Base-by-base conservation (phyloP, 2,329 filamentous ascomycete genomes). In the Bipolaris bicolor region DNA sequence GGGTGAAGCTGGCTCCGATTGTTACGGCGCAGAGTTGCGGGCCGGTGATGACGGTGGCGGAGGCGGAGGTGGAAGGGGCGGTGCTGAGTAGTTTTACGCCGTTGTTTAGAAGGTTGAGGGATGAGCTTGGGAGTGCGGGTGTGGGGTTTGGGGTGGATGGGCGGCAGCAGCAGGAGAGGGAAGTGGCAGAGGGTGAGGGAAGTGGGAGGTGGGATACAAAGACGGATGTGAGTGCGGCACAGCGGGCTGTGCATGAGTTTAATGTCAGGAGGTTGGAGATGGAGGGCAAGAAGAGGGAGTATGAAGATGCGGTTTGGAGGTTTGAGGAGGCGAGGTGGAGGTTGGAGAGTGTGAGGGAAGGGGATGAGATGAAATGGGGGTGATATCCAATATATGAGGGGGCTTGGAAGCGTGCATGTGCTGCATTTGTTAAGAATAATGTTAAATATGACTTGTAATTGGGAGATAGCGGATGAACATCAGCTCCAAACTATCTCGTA, bases 241-340 rank as follows among this genome's bases (percentile, higher is more conserved):
- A 56, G 2, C 49, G 31, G 1, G 54, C 59, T 5, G 58, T 49
- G 7, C 60, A 58, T 7, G 52, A 62, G 20, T 57, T 58, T 26
- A 58, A 62, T 7, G 5, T 58, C 1, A 37, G 51, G 18, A 34
- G 55, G 5, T 11, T 57, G 39, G 43, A 62, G 15, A n/a, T 58
- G 9, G 47, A 45, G n/a, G 15, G 40, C 6, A 47, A 47, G 16
- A 46, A 50, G 24, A 50, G 50, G 5, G 48, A 34, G 18, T 48
- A 49, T 39, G 50, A 52, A 5, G 43, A 40, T 5, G 54, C 57
- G n/a, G 37, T 24, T 20, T 44, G 46, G 34, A 39, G 41, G 10
- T 55, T 39, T 44, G 44, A 29, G 11, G 62, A 58, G 20, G 60
- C 57, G 20, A 49, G 37, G 16, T 9, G 33, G 43, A 57, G 40